These are phyloP conservation scores for Cytospora schulzeri DNA, from an alignment of 2,329 filamentous ascomycete genomes.

Conservation along the genomic window DNA sequence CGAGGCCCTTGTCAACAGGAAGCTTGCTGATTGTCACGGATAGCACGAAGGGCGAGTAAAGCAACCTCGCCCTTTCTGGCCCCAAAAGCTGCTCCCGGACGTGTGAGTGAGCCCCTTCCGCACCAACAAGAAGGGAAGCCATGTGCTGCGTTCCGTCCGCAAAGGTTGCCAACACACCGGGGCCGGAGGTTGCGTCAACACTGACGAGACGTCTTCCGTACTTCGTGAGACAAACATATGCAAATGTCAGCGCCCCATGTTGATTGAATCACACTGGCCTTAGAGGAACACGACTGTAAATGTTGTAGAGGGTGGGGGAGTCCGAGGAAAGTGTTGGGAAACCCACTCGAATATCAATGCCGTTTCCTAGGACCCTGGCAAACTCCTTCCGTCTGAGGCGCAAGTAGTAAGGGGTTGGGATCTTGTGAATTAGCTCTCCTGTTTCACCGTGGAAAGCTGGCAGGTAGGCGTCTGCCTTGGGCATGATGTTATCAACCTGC, in stretches of 20 bases:
- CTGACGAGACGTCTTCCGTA: conserved; percentile 31
- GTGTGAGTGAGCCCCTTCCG: conserved; percentile 29
- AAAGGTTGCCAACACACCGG: conserved; percentile 21
- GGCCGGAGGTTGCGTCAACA: conserved; percentile 23
- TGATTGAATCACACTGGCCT: background rate
- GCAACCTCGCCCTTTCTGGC: conserved; percentile 15
- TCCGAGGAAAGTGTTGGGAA: background rate
- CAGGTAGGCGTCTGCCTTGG: conserved; percentile 30
- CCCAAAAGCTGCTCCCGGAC: conserved; percentile 27
- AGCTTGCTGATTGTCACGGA: conserved; percentile 23
- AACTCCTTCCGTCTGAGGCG: conserved; percentile 35
- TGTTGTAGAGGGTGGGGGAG: background rate
- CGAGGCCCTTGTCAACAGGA: background rate
- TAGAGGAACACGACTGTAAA: background rate
- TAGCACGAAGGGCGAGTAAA: conserved; percentile 18
- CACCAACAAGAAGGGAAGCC: conserved; percentile 27
- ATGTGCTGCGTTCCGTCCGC: conserved; percentile 23
- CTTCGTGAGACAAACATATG: conserved; percentile 22
- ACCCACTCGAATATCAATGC: conserved; percentile 35
- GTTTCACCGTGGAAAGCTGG: conserved; percentile 34
- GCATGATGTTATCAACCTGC: conserved; percentile 34
- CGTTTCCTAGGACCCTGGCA: conserved; percentile 33
- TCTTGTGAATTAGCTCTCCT: conserved; percentile 32
- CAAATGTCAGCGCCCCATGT: background rate
- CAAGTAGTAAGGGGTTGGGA: conserved; percentile 34